phyloP scores from a whole-genome alignment of 305 asterid species.

The Ruellia speciosa region DNA sequence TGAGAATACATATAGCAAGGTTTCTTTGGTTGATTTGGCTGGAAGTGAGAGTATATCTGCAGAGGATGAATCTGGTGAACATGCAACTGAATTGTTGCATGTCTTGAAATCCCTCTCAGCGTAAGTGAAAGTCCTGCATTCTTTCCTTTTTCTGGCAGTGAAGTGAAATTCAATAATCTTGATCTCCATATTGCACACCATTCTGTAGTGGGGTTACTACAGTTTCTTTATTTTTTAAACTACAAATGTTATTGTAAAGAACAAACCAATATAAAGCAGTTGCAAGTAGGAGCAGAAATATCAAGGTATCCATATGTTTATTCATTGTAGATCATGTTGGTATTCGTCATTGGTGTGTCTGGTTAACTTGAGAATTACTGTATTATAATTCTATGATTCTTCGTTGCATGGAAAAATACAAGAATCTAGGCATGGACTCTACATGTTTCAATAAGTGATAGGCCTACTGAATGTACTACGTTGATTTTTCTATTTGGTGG shows the following conservation, averaged over 20 bases:
- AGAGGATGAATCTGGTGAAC: constrained; percentile 73
- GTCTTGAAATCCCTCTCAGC: constrained; percentile 87
- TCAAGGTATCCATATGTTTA: neutral
- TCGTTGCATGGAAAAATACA: neutral
- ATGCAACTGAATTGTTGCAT: constrained; percentile 80
- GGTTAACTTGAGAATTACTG: neutral
- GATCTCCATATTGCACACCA: neutral
- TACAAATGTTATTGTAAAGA: too few relatives aligned
- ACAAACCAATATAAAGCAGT: too few relatives aligned
- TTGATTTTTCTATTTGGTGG: neutral
- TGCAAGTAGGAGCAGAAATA: neutral
- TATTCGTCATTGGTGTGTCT: neutral
- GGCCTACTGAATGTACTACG: neutral
- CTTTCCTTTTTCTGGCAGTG: constrained; percentile 18
- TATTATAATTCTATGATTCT: neutral
- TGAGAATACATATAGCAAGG: constrained; percentile 82
- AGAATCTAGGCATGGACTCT: neutral
- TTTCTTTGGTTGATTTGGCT: constrained; percentile 93
- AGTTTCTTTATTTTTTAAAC: too few relatives aligned
- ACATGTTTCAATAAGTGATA: neutral
- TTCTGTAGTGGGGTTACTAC: neutral
- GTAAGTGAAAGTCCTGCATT: constrained; percentile 44
- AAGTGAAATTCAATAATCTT: neutral
- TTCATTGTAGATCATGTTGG: neutral
- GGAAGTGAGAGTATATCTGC: constrained; percentile 58